Conservation (phyloP, 768 basidiomycete species). For the Hirschioporus abietinus region DNA sequence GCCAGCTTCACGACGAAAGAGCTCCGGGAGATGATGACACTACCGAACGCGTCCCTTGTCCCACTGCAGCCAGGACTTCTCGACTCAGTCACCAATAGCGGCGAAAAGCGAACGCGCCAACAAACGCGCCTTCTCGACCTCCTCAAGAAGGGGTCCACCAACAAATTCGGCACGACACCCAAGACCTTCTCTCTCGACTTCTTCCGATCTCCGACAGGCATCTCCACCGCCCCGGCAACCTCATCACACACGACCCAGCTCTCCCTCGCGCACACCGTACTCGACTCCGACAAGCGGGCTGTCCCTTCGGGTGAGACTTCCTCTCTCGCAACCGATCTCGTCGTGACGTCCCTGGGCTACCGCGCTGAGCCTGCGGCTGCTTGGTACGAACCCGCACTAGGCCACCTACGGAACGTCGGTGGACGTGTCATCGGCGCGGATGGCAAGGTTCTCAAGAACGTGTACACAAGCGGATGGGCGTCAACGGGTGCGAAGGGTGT, state of each 20-base stretch:
- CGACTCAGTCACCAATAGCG: slow-evolving; percentile 24
- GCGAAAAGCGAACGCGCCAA: slow-evolving; percentile 42
- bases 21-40: slow-evolving; percentile 70
- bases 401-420: slow-evolving; percentile 49
- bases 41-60: slow-evolving; percentile 62
- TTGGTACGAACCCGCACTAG: slow-evolving; percentile 54
- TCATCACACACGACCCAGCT: slow-evolving; percentile 32
- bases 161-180: slow-evolving; percentile 38
- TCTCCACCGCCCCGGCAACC: slow-evolving; percentile 25
- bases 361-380: slow-evolving; percentile 53
- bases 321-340: slow-evolving; percentile 59
- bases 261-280: slow-evolving; percentile 53
- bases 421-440: slow-evolving; percentile 43
- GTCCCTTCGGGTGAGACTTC: slow-evolving; percentile 53
- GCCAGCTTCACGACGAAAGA: slow-evolving; percentile 93
- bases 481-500: slow-evolving; percentile 89
- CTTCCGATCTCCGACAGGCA: slow-evolving; percentile 61
- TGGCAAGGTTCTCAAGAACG: slow-evolving; percentile 39
- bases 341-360: slow-evolving; percentile 88
- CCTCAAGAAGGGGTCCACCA: slow-evolving; percentile 57
- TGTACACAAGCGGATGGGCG: slow-evolving; percentile 96
- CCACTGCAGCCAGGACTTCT: slow-evolving; percentile 50
- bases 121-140: slow-evolving; percentile 64
- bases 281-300: slow-evolving; percentile 44
- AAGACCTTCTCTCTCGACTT: slow-evolving; percentile 84